Percentiles rank a stretch among this genome's conserved stretches.
Conservation (phyloP, 2,329 filamentous ascomycete genomes). For the Verticillium klebahnii region DNA sequence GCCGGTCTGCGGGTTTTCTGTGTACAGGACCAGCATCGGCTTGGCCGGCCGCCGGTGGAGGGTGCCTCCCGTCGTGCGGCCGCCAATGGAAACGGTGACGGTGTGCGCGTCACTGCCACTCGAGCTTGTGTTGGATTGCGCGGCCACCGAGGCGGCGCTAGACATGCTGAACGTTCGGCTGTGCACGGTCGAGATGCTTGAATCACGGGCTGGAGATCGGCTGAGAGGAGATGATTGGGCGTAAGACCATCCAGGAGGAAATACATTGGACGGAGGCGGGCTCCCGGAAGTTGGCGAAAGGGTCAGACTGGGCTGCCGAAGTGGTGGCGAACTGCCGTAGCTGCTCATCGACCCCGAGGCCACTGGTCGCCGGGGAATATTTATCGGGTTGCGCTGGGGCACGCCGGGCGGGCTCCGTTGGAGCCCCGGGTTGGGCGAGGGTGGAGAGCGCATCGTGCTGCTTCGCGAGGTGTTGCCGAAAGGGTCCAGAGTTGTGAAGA, state of each 20-base stretch:
- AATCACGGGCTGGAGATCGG: not conserved
- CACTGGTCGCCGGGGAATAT: slow-evolving; percentile 8
- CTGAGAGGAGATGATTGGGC: not conserved
- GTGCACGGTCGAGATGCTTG: slow-evolving; percentile 9
- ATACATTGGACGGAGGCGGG: slow-evolving; percentile 1
- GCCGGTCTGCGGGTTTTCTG: slow-evolving; percentile 15
- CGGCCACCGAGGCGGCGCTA: slow-evolving; percentile 5
- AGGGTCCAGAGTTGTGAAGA: not conserved
- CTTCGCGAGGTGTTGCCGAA: not conserved
- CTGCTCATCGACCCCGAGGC: slow-evolving; percentile 3
- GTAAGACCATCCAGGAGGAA: slow-evolving; percentile 1
- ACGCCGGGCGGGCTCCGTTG: not conserved
- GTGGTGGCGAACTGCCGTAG: not conserved
- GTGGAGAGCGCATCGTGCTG: not conserved
- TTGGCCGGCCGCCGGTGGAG: slow-evolving; percentile 24
- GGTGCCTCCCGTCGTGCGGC: slow-evolving; percentile 18
- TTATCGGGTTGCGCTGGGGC: slow-evolving; percentile 2
- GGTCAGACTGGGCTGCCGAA: not conserved
- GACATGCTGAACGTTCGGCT: slow-evolving; percentile 13
- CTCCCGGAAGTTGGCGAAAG: slow-evolving; percentile 1
- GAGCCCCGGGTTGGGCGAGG: not conserved
- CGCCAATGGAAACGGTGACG: slow-evolving; percentile 13
- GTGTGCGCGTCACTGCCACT: slow-evolving; percentile 11
- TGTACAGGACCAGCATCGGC: slow-evolving; percentile 29
- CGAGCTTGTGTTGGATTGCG: slow-evolving; percentile 10